Base-by-base conservation (phyloP, 2,329 filamentous ascomycete genomes). In the Exophiala aquamarina region DNA sequence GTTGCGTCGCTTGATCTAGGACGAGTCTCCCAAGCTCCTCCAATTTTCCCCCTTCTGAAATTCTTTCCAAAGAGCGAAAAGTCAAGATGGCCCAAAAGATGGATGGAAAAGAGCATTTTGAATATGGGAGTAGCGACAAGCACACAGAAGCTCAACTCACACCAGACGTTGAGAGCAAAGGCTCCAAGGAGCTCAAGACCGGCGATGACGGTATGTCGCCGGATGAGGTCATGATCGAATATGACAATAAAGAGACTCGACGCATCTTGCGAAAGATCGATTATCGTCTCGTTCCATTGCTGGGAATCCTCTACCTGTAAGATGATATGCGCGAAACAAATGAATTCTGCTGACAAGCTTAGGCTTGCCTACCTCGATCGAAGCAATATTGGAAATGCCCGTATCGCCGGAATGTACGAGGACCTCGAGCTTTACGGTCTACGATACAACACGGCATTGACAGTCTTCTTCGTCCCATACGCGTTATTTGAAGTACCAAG, bases 371-470 rank as follows among this genome's bases (percentile, higher is more conserved):
- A 52, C 44, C 37, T 58, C 39, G 72, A 75, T 52, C 64, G 73
- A 21, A 66, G 68, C 50, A 71, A 71, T 50, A 73, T 75, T 36
- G 72, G 70, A 15, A 75, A 75, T 57, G 72, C 72, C 2, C 66
- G 70, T 8, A 61, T 74, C 7, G 64, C 70, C 39, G 71, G 71
- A 4, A 59, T 76, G 53, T 67, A 70, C 51, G 59, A 59, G 23
- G 67, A 72, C 41, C 60, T 75, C 32, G 52, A 66, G 29, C 70
- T 76, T 66, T 63, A 59, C 3, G 64, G 66, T 2, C 65, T 68
- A 40, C 65, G 72, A 36, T 75, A 70, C 52, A 59, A 59, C 32
- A 57, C 55, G 19, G 58, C 57, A 6, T 36, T 59, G 35, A 47
- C 54, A 8, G 41, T 61, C 9, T 61, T 60, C 47, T 62, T 62